Evolutionary conservation across 2,329 filamentous ascomycete genomes (phyloP).

Genomic region (Penicillium sclerotiorum): DNA sequence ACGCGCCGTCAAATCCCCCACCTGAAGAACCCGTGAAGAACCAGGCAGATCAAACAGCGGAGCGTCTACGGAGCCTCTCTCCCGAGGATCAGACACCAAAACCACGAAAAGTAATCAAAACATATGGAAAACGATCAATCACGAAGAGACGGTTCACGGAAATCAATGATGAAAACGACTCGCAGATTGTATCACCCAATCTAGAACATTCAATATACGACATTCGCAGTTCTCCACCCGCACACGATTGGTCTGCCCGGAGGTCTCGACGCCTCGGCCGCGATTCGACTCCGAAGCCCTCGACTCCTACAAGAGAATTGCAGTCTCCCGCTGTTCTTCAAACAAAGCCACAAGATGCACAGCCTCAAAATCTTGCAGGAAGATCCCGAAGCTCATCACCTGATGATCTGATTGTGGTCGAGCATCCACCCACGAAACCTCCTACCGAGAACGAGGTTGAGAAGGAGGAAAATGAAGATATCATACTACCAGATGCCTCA

Average conservation of each 20-base stretch:
- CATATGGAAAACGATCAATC: slow-evolving; percentile 15
- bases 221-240: slow-evolving; percentile 25
- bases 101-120: slow-evolving; percentile 14
- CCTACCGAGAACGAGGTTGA: slow-evolving; percentile 1
- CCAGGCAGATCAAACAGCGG: background rate
- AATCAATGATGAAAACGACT: background rate
- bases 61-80: background rate
- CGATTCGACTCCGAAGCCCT: slow-evolving; percentile 10
- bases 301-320: background rate
- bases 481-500: slow-evolving; percentile 8
- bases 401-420: slow-evolving; percentile 39
- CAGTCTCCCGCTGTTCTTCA: background rate
- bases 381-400: slow-evolving; percentile 34
- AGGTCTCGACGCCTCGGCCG: slow-evolving; percentile 3
- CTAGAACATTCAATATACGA: slow-evolving; percentile 28
- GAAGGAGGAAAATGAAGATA: background rate
- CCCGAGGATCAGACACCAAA: slow-evolving; percentile 10
- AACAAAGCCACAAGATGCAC: background rate
- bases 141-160: slow-evolving; percentile 4
- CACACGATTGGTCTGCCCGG: background rate
- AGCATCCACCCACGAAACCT: slow-evolving; percentile 16
- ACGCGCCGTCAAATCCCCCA: background rate
- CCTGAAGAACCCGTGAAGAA: background rate
- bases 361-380: background rate
- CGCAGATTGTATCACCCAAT: slow-evolving; percentile 1